Evolutionary conservation across 495 filamentous ascomycete species (phyloP).

Genomic region (Xylaria grammica): DNA sequence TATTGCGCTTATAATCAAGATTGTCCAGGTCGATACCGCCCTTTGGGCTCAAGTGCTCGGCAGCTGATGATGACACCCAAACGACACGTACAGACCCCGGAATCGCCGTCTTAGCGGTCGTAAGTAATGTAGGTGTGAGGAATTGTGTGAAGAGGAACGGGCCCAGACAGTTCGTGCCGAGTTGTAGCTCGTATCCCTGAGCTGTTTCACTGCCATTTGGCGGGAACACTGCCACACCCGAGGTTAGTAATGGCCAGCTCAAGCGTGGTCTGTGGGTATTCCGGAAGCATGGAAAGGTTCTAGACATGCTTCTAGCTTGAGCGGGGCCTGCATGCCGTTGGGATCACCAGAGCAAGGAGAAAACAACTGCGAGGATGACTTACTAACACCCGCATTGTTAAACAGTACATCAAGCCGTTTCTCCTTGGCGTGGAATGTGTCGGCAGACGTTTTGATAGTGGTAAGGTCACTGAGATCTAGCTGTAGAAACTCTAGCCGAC

Average conservation of each 20-base stretch:
- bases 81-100: constrained; percentile 47
- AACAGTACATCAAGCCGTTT: constrained; percentile 36
- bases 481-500: constrained; percentile 33
- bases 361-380: neutral
- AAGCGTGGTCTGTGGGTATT: too few relatives aligned
- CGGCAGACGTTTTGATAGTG: constrained; percentile 30
- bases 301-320: constrained; percentile 21
- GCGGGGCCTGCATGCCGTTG: constrained; percentile 20
- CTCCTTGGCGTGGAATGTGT: constrained; percentile 31
- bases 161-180: constrained; percentile 49
- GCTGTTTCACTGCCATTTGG: constrained; percentile 25
- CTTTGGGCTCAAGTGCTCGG: constrained; percentile 36
- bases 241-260: neutral
- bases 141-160: constrained; percentile 48
- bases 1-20: constrained; percentile 37
- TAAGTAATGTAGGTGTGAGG: constrained; percentile 46
- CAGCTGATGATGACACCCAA: constrained; percentile 47
- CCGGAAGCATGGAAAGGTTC: constrained; percentile 23
- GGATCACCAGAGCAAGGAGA: neutral
- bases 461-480: constrained; percentile 38
- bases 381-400: constrained; percentile 49
- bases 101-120: constrained; percentile 29
- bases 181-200: constrained; percentile 44
- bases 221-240: constrained; percentile 12
- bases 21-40: constrained; percentile 45